Evolutionary conservation across 139 green algal species (phyloP), one percentile per base, ranked within the genome.

Genomic region (Nannochloris sp.): DNA sequence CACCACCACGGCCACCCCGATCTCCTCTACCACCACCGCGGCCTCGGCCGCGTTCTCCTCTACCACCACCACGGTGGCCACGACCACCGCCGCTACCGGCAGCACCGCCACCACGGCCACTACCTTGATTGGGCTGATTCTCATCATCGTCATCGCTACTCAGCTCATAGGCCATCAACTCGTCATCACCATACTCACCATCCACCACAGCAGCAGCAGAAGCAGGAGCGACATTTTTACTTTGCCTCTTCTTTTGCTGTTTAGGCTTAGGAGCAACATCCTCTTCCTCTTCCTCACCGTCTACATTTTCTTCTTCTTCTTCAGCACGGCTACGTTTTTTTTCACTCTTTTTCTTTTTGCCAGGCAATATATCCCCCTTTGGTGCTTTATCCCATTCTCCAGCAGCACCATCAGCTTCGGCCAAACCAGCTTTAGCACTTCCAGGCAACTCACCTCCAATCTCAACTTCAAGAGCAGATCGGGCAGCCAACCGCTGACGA

Each of bases 101-200:
- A 15, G n/a, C 9, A 47, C 8, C 5, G n/a, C 8, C 15, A 15
- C 54, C n/a, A 31, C 12, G 24, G 27, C 58, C 12, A 6, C 32
- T n/a, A 25, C 30, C 9, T 65, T 45, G 9, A 19, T 45, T 45
- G 9, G 8, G 48, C 9, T 9, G 48, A 30, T 61, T 54, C 46
- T 70, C 68, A 5, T 68, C 54, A 14, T 73, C 72, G 6, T 82
- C 70, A 1, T 80, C 74, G 32, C 74, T 65, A 29, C 69, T 81
- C 53, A 85, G 60, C 54, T 83, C 45, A 42, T 84, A 80, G 24
- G 57, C 61, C n/a, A 13, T 27, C 30, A 80, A 6, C 48, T 73
- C 23, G 39, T 84, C 84, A 14, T 55, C 66, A 33, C 9, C 32
- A 36, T 78, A 6, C 47, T 73, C n/a, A 27, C 78, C 70, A 34